Evolutionary conservation across 106 monocot genomes (phyloP), one percentile per base, ranked within the genome.

Genomic region (Dioscorea alata): DNA sequence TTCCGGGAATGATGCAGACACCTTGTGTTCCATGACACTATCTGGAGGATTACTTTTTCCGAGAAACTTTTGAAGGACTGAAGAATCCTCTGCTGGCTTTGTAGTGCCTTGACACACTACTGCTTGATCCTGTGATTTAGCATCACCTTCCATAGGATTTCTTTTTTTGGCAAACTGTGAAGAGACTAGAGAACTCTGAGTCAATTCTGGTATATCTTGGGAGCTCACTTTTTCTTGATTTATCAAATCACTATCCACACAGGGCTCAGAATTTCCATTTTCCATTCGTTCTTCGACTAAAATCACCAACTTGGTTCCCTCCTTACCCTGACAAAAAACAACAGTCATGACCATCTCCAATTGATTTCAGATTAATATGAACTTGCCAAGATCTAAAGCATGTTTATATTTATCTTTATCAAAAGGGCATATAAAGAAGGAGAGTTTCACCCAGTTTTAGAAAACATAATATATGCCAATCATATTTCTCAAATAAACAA

Each of bases 321-420:
- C 62, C 34, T 73, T 69, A 64, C n/a, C 66, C 78, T 74, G 73
- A 64, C 60, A 19, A 74, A 8, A n/a, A 42, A 42, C 32, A 59
- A 23, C 6, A 64, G 35, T 13, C 12, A 15, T 32, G 58, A 54
- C 42, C 5, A 6, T 10, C 6, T 42, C 42, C 42, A 3, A 42
- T 6, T 42, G 9, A 42, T 42, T 42, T 42, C 42, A 42, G 42
- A 42, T 42, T 8, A 42, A 10, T 42, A 42, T 42, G 42, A 42
- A 42, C 42, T 42, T 42, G 42, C 42, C 42, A 42, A 3, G 28
- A 28, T 28, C 28, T 28, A 28, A 28, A 28, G 28, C 3, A 28
- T 28, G 28, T 28, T 28, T 28, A 28, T 28, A 28, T 28, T 28
- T 28, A 28, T 28, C 28, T 28, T 28, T 28, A 28, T 28, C 28